Evolutionary conservation across 495 filamentous ascomycete species (phyloP).

Genomic region (Penicillium lividum): DNA sequence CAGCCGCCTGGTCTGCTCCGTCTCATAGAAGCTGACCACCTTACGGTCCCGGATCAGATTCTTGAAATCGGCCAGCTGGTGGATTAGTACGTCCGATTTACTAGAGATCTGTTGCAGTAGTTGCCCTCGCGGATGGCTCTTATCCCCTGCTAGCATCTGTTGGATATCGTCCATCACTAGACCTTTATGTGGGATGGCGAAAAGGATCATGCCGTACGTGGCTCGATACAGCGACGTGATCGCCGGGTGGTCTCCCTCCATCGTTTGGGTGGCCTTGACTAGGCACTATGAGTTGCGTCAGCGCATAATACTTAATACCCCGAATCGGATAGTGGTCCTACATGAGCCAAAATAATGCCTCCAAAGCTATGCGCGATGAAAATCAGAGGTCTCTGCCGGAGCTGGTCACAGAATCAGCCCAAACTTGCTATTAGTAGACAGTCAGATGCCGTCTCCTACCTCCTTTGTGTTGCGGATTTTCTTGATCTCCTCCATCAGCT

Average conservation of each 20-base stretch:
- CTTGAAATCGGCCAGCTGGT: conserved; percentile 23
- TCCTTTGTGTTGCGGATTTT: conserved; percentile 19
- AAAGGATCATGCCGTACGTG: conserved; percentile 38
- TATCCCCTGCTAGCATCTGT: conserved; percentile 27
- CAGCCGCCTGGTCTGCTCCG: conserved; percentile 27
- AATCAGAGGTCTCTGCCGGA: conserved; percentile 25
- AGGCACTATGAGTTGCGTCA: conserved; percentile 27
- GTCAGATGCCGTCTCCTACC: conserved; percentile 6
- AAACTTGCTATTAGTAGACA: not conserved
- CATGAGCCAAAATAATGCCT: conserved; percentile 32
- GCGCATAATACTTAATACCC: not conserved
- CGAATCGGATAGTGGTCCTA: conserved; percentile 9
- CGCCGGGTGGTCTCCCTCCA: conserved; percentile 25
- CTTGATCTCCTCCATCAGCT: conserved; percentile 26
- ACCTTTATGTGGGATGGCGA: conserved; percentile 35
- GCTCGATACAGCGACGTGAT: conserved; percentile 28
- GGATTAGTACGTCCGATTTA: conserved; percentile 23
- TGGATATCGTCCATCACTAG: conserved; percentile 34
- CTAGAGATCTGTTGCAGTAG: conserved; percentile 20
- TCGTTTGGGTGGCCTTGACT: conserved; percentile 27
- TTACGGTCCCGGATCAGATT: conserved; percentile 32
- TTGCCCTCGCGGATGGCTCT: conserved; percentile 26
- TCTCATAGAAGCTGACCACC: conserved; percentile 36
- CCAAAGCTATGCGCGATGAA: conserved; percentile 38
- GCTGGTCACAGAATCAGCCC: conserved; percentile 11